Evolutionary conservation across 106 monocot species (phyloP).

Genomic region (Dioscorea dumetorum): DNA sequence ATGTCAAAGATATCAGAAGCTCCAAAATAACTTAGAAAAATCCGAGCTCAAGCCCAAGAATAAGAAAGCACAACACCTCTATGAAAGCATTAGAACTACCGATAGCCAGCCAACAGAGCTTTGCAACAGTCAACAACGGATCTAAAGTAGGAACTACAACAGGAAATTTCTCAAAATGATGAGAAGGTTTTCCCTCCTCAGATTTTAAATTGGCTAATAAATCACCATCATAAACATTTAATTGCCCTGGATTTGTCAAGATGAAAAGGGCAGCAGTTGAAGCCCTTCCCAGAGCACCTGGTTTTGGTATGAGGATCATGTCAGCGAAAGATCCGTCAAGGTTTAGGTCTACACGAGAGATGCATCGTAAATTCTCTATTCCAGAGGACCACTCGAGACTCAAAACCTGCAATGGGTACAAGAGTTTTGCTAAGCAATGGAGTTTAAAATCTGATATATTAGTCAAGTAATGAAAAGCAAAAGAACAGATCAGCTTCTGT

Average conservation of each 20-base stretch:
- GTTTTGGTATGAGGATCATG: slow-evolving; percentile 79
- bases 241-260: slow-evolving; percentile 87
- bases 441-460: background rate
- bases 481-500: no score
- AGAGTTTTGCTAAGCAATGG: background rate
- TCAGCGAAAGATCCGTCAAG: slow-evolving; percentile 96
- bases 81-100: slow-evolving; percentile 26
- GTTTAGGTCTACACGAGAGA: slow-evolving; percentile 58
- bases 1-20: background rate
- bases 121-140: slow-evolving; percentile 71
- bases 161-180: slow-evolving; percentile 63
- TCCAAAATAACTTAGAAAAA: background rate
- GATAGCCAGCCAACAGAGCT: slow-evolving; percentile 37
- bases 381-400: slow-evolving; percentile 63
- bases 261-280: slow-evolving; percentile 68
- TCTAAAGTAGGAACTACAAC: slow-evolving; percentile 62
- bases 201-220: slow-evolving; percentile 34
- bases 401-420: slow-evolving; percentile 53
- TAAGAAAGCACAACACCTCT: slow-evolving; percentile 36
- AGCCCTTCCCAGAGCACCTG: slow-evolving; percentile 34
- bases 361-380: slow-evolving; percentile 50
- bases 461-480: no score
- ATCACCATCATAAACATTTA: slow-evolving; percentile 81
- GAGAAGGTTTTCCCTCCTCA: slow-evolving; percentile 30
- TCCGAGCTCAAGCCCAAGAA: background rate